These are phyloP conservation scores for Chamaenerion angustifolium DNA, from an alignment of 345 rosid genomes.

Conservation along the genomic window DNA sequence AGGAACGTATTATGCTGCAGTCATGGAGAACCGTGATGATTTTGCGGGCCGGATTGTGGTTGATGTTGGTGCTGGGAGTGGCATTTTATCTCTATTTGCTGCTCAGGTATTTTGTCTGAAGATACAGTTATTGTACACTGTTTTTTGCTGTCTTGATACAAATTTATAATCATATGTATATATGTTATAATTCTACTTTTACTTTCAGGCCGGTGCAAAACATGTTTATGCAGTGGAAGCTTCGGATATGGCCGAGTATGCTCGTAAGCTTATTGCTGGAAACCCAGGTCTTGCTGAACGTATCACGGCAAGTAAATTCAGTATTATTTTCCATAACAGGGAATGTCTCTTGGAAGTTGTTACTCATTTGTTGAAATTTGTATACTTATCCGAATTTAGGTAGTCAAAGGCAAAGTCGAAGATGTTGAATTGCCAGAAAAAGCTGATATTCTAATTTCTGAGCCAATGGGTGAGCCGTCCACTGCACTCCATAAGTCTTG, in stretches of 20 bases:
- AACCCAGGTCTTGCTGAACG: slow-evolving; percentile 65
- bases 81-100: slow-evolving; percentile 92
- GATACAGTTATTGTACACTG: neutral
- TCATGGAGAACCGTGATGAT: slow-evolving; percentile 86
- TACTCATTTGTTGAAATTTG: no score
- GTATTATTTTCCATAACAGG: neutral
- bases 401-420: slow-evolving; percentile 93
- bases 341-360: no score
- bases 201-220: slow-evolving; percentile 87
- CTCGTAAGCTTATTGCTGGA: slow-evolving; percentile 85
- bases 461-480: slow-evolving; percentile 75
- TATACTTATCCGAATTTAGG: slow-evolving; percentile 25
- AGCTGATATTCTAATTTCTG: slow-evolving; percentile 93
- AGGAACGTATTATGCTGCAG: slow-evolving; percentile 98
- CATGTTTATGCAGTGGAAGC: slow-evolving; percentile 99
- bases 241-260: slow-evolving; percentile 98
- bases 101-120: slow-evolving; percentile 53
- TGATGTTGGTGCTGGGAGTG: slow-evolving; percentile 99
- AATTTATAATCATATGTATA: no score
- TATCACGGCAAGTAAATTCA: slow-evolving; percentile 38
- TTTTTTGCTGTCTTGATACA: neutral
- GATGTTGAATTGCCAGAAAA: slow-evolving; percentile 93
- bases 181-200: no score
- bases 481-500: slow-evolving; percentile 1
- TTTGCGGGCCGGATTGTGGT: slow-evolving; percentile 83